Base-by-base conservation (phyloP, 1,284 basidiomycete genomes). In the Sphagnurus paluster region DNA sequence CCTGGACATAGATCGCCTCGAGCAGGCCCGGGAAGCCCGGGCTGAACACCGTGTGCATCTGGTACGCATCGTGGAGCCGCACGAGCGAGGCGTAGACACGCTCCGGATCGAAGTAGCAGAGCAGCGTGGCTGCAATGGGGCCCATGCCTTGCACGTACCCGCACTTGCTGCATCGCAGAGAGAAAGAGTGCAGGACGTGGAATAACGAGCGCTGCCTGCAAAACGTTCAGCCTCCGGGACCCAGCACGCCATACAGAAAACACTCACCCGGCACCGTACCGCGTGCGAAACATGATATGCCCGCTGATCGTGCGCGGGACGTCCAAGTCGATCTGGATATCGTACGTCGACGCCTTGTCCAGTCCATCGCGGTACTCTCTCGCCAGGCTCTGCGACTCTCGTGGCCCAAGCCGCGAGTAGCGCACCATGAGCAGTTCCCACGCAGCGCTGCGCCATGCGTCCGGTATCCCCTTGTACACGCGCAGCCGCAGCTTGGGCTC, bases 111-210 rank as follows among this genome's bases (percentile, higher is more conserved):
- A 93, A 90, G 66, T 99, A 98, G 68, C 90, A 94, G 11, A 99
- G 77, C 23, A 99, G 76, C 1, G 94, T 97, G 0, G 95, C 93
- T 0, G 95, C 94, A 43, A 99, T 91, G 5, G 95, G 92, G 0
- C 97, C 96, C 96, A 99, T 99, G 41, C 97, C 96, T 70, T 99
- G 97, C 46, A 96, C 96, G 66, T 99, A 99, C 2, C 94, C 97
- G 57, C 97, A 98, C n/a, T 80, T 75, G 10, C 73, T 65, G 68
- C 95, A 98, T 7, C 77, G 74, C 39, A 96, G 76, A 6, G 93
- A 95, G 62, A 98, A 93, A 35, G 82, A 84, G 65, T 99, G 96
- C 17, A 99, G 75, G 44, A 98, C 93, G 62, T 94, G 93, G 68
- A 99, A 99, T 3, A 98, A 74, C 2, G 90, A 90, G 9, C 94